Conservation (phyloP, 305 asterid species). For the Galium porrigens region DNA sequence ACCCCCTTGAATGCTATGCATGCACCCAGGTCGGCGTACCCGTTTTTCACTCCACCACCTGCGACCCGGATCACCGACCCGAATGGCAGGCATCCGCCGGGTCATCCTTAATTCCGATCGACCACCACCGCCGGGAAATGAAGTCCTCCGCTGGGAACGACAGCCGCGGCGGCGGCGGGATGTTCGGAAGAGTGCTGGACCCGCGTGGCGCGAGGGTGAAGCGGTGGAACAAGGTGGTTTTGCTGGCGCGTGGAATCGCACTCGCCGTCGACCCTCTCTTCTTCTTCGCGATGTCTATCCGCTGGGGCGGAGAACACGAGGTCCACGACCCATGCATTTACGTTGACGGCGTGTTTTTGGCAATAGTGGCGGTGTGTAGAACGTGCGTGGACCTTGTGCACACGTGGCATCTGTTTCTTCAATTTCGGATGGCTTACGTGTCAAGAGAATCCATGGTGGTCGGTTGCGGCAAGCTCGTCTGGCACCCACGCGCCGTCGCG, state of each 20-base stretch:
- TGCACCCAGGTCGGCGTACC: conserved; percentile 80
- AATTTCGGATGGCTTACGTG: conserved; percentile 76
- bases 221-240: conserved; percentile 57
- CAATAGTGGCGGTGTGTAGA: conserved; percentile 47
- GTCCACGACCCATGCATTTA: conserved; percentile 58
- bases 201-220: conserved; percentile 77
- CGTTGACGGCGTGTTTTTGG: conserved; percentile 52
- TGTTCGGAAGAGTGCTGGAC: conserved; percentile 41
- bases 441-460: conserved; percentile 69
- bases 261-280: conserved; percentile 77
- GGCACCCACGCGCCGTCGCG: conserved; percentile 75
- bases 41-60: conserved; percentile 78
- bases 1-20: conserved; percentile 53
- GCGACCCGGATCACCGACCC: conserved; percentile 55
- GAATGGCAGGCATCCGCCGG: conserved; percentile 92
- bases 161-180: conserved; percentile 8
- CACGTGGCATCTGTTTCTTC: conserved; percentile 56
- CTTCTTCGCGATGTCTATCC: conserved; percentile 62
- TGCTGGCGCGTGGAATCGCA: conserved; percentile 84
- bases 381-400: conserved; percentile 74
- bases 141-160: not conserved
- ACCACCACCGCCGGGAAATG: conserved; percentile 24
- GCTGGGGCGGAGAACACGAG: conserved; percentile 43
- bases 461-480: conserved; percentile 90
- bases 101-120: conserved; percentile 51